phyloP scores from a whole-genome alignment of 306 rosid species.

The Malus asiatica region DNA sequence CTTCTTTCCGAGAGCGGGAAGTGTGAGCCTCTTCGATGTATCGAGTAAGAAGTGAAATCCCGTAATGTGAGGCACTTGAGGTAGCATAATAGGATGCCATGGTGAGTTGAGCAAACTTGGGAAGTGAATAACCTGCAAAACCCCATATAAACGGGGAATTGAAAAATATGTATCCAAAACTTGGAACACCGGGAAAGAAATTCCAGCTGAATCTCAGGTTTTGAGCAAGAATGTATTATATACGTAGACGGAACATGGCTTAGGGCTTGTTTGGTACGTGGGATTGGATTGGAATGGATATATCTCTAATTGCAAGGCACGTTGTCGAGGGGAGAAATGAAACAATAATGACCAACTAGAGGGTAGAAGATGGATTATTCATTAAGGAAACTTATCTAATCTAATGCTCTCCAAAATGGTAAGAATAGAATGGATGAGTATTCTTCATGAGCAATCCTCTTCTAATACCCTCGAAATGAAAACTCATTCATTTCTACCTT shows the following conservation, averaged over 20 bases:
- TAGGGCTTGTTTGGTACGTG: background rate
- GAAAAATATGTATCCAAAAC: background rate
- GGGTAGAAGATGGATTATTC: no score
- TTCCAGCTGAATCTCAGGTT: background rate
- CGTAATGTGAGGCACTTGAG: slow-evolving; percentile 89
- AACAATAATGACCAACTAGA: no score
- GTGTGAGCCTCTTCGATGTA: slow-evolving; percentile 60
- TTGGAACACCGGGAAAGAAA: background rate
- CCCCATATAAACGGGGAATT: background rate
- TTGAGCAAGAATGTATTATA: background rate
- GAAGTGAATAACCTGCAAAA: slow-evolving; percentile 66
- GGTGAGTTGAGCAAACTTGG: slow-evolving; percentile 69
- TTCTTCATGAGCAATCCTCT: no score
- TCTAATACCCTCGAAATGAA: no score
- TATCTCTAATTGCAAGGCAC: no score
- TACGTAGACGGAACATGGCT: background rate
- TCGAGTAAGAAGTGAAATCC: slow-evolving; percentile 88
- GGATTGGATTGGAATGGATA: no score
- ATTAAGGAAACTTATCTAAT: no score
- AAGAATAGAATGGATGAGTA: no score
- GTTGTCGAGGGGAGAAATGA: no score
- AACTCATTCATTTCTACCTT: no score
- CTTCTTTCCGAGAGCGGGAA: slow-evolving; percentile 36
- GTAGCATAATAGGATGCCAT: slow-evolving; percentile 86
- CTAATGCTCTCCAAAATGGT: no score